Conservation (phyloP, 148 eudicot species). For the Silene conica region DNA sequence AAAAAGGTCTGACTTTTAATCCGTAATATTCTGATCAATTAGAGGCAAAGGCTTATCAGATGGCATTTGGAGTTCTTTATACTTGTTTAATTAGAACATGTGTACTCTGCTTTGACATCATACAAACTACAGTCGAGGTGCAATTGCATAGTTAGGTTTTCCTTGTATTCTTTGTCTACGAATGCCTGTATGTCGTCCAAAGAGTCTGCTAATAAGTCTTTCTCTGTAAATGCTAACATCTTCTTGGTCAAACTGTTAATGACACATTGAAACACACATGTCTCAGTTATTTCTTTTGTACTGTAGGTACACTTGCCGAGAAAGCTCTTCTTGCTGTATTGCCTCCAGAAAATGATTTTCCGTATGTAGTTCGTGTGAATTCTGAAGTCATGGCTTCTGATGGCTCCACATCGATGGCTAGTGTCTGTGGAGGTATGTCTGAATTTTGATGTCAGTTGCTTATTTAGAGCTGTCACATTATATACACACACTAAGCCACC, state of each 20-base stretch:
- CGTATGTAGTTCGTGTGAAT: conserved; percentile 79
- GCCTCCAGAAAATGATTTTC: conserved; percentile 83
- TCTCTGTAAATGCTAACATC: not conserved
- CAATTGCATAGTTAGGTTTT: not conserved
- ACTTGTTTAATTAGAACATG: not conserved
- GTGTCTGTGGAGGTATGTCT: conserved; percentile 87
- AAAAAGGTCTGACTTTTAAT: not conserved
- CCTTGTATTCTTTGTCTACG: not conserved
- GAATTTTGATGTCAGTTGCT: conserved; percentile 7
- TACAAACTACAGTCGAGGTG: not conserved
- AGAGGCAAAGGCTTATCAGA: no score
- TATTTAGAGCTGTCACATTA: not conserved
- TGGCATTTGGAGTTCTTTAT: no score
- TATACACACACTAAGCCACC: not conserved
- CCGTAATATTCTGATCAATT: not conserved
- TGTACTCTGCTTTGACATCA: not conserved
- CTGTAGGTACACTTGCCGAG: conserved; percentile 93
- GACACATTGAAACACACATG: not conserved
- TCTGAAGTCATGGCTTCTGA: conserved; percentile 99
- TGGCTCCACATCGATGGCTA: conserved; percentile 99
- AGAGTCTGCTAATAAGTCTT: not conserved
- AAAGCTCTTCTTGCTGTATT: conserved; percentile 92
- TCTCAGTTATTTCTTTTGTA: conserved; percentile 14
- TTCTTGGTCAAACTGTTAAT: not conserved
- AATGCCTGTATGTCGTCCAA: not conserved